Evolutionary conservation across 2,329 filamentous ascomycete species (phyloP), one percentile per base, ranked within the genome.

Genomic region (Remersonia thermophila): DNA sequence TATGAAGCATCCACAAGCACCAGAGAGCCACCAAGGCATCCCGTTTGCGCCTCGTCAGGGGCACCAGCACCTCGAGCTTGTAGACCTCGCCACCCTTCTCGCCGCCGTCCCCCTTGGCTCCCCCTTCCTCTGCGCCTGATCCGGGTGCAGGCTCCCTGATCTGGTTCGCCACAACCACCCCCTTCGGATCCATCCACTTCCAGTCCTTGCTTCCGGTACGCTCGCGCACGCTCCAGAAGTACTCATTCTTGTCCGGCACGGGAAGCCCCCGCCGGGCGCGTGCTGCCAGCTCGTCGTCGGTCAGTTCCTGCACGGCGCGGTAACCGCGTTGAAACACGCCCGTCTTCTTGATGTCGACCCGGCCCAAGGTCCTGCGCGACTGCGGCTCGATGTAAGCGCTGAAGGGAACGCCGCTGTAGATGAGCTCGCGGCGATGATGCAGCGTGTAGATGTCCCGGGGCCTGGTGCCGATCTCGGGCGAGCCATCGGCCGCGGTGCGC

Each of bases 401-500:
- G 11, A 26, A 39, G 6, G 30, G 27, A 7, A 16, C 13, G 3
- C 3, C 9, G 4, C 20, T 9, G 9, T 5, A 23, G 20, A 40
- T 25, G 10, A 33, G 10, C 8, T 14, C 17, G 16, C 20, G 8
- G 7, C 29, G n/a, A 17, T 40, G 33, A 5, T 15, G 2, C 16
- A 45, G 29, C 7, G 25, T 40, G 37, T 44, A 46, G 10, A 46
- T 8, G 12, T 39, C 26, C 11, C 38, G 41, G 2, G 11, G 27
- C 7, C 41, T 39, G 15, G 27, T 20, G 3, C 33, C n/a, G 4
- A 37, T 26, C 17, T 28, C 29, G 10, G 35, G 37, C 10, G 27
- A 25, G 7, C 43, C 41, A 20, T 35, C 17, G 20, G 27, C 27
- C 7, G 16, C 13, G 7, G 35, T 38, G 32, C 35, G 30, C n/a